Evolutionary conservation across 1,284 basidiomycete species (phyloP).

Genomic region (Moesziomyces globuligerus): DNA sequence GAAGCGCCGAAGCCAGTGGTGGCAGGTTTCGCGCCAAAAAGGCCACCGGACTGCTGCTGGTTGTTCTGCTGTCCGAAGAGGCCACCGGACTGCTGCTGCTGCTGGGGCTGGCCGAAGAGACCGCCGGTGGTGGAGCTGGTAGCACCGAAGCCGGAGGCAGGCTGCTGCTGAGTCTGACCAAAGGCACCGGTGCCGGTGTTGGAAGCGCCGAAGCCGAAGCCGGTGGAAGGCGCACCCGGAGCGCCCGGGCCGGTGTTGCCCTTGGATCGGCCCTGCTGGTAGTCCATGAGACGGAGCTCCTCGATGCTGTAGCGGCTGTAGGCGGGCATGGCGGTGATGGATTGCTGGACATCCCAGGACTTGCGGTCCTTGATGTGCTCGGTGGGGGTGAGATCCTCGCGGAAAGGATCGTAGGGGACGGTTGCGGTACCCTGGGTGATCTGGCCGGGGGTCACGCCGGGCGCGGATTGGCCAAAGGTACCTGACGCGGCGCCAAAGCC

Average conservation of each 20-base stretch:
- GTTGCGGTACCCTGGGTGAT: conserved; percentile 58
- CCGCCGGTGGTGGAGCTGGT: conserved; percentile 29
- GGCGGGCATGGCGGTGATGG: conserved; percentile 58
- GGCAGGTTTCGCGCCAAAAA: conserved; percentile 66
- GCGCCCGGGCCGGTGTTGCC: conserved; percentile 54
- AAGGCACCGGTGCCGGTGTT: conserved; percentile 30
- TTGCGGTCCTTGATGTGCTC: conserved; percentile 59
- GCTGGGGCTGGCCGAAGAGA: conserved; percentile 52
- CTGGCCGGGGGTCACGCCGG: conserved; percentile 28
- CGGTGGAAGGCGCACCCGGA: conserved; percentile 31
- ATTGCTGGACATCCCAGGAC: conserved; percentile 59
- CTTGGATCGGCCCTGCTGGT: conserved; percentile 55
- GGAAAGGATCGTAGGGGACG: conserved; percentile 54
- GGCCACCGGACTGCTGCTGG: conserved; percentile 56
- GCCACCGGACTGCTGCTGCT: conserved; percentile 56
- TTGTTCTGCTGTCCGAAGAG: conserved; percentile 57
- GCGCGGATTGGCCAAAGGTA: conserved; percentile 37
- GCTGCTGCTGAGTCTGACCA: conserved; percentile 52
- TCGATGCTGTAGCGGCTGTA: conserved; percentile 55
- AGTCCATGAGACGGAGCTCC: conserved; percentile 60
- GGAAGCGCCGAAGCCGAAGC: conserved; percentile 51
- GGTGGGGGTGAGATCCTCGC: conserved; percentile 55
- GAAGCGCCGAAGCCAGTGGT: conserved; percentile 48
- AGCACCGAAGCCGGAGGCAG: conserved; percentile 49
- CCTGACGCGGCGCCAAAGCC: conserved; percentile 41